Conservation (phyloP, 148 eudicot genomes). For the Camellia sinensis region DNA sequence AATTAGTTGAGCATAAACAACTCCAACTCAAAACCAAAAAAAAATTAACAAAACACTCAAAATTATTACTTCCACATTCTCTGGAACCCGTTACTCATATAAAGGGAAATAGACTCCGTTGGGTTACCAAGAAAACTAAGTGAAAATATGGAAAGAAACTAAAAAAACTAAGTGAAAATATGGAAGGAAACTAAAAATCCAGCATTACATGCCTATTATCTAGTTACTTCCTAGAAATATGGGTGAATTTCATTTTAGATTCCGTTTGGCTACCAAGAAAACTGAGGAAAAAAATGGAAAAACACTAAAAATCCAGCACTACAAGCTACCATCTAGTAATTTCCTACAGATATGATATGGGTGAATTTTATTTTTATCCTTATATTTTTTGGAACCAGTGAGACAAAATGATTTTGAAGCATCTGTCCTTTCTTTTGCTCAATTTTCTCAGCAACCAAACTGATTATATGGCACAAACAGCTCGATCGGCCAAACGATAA, state of each 20-base stretch:
- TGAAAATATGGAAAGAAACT: too few species aligned
- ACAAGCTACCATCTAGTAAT: background rate
- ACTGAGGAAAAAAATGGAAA: background rate
- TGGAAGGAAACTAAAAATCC: too few species aligned
- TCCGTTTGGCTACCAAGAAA: background rate
- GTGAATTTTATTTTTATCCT: background rate
- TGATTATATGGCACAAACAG: background rate
- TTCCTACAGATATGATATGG: background rate
- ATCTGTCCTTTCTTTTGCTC: background rate
- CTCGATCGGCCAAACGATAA: background rate
- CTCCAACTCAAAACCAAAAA: too few species aligned
- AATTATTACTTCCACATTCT: background rate
- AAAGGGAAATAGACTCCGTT: too few species aligned
- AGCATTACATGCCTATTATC: too few species aligned
- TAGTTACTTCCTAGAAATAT: too few species aligned
- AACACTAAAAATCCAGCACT: background rate
- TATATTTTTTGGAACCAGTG: background rate
- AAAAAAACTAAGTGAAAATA: too few species aligned
- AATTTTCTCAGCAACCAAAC: constrained; percentile 7
- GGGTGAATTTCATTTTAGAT: background rate
- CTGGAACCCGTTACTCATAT: too few species aligned
- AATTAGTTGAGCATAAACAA: background rate
- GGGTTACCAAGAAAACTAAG: too few species aligned
- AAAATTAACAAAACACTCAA: background rate
- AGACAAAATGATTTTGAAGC: background rate